Percentiles rank a stretch among this genome's conserved stretches.
phyloP scores from a whole-genome alignment of 2,329 filamentous ascomycete species.

The Pseudogymnoascus sp. region DNA sequence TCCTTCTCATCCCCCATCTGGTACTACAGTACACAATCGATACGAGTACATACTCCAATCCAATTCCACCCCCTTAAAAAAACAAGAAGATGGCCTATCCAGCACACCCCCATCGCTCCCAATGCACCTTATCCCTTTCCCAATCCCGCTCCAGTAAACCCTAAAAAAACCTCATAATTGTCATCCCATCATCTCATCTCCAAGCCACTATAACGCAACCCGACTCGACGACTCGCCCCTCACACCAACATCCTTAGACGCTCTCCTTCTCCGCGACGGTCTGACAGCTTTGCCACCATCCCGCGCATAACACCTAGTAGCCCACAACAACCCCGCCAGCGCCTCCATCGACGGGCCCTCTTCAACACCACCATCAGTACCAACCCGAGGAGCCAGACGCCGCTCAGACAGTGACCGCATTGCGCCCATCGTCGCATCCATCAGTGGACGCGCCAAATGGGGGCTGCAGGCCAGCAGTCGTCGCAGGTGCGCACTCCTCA shows the following conservation, averaged over 20 bases:
- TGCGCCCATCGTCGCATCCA: constrained; percentile 66
- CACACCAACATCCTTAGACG: not conserved
- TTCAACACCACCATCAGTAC: constrained; percentile 18
- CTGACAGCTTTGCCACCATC: not conserved
- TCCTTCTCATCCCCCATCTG: not conserved
- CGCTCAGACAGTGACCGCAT: constrained; percentile 50
- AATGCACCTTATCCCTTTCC: not conserved
- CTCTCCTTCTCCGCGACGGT: not conserved
- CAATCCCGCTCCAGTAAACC: not conserved
- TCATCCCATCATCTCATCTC: not conserved
- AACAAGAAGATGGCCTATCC: not conserved
- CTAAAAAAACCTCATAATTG: not conserved
- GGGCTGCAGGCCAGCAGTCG: constrained; percentile 64
- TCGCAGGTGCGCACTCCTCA: constrained; percentile 26
- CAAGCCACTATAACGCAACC: not conserved
- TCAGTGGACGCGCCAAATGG: constrained; percentile 63
- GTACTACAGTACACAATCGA: not conserved
- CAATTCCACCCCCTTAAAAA: not conserved
- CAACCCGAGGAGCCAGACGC: constrained; percentile 19
- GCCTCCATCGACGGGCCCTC: constrained; percentile 23
- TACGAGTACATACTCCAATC: not conserved
- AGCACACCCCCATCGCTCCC: not conserved
- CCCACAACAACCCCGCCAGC: constrained; percentile 29
- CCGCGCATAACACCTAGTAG: constrained; percentile 17
- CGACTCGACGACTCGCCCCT: not conserved